Base-by-base conservation (phyloP, 306 rosid genomes). In the Inga laurina region DNA sequence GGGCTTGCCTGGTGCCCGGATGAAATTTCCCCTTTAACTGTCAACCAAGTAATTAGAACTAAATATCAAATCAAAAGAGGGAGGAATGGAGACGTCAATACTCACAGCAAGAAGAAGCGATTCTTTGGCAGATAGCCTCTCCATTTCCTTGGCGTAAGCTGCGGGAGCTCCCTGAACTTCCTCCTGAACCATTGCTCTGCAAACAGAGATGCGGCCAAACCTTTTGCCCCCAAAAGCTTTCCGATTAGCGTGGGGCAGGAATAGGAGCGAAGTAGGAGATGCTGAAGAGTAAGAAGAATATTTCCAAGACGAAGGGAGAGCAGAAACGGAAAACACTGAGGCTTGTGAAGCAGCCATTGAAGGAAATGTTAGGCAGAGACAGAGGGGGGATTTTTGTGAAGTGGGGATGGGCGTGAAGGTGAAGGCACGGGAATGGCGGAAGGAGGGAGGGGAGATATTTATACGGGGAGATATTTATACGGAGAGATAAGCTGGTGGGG, bases 71-170 rank as follows among this genome's bases (percentile, higher is more conserved):
- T 72, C 34, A 39, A 34, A 65, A 5, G 19, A 27, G 39, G 68
- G 68, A 35, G 27, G 65, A 0, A 22, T 11, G 37, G 41, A 30
- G 72, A 56, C 30, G 54, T 22, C 4, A n/a, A 85, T 10, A 82
- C 97, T 90, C 75, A 97, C 99, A 4, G 99, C 97, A 68, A 97
- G 97, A 73, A 97, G 99, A 74, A 97, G 97, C 66, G 99, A 97
- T 81, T 97, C 99, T 78, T 97, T 97, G 27, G 99, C 99, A 11
- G 99, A 90, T 41, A 97, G 97, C 83, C 99, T 91, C 92, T 97
- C 99, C 99, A 97, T 97, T 89, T 94, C 98, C 88, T 94, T 97
- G 49, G 99, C 98, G 70, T 94, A 97, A 9, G 94, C 91, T 1
- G 97, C 95, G 3, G 97, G 90, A 66, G 99, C 92, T 74, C 99